These are phyloP conservation scores for Aspergillus asperescens DNA, from an alignment of 495 filamentous ascomycete genomes.

Conservation along the genomic window DNA sequence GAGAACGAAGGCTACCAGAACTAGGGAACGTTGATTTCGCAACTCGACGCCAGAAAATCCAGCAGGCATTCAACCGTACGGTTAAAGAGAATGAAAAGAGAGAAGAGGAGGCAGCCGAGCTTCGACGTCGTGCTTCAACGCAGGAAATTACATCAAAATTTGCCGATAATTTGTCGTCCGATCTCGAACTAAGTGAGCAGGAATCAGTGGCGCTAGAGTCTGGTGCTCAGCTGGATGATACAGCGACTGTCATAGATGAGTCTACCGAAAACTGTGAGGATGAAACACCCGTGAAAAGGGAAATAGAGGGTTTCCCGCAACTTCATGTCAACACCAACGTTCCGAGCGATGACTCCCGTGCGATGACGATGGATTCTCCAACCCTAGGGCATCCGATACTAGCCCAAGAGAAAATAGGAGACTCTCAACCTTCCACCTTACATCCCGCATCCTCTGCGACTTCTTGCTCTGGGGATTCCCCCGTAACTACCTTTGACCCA, in stretches of 20 bases:
- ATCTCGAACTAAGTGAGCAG: constrained; percentile 15
- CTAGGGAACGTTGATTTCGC: constrained; percentile 73
- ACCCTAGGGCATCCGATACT: constrained; percentile 62
- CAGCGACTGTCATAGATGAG: constrained; percentile 29
- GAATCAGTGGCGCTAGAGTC: constrained; percentile 22
- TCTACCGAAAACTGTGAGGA: constrained; percentile 13
- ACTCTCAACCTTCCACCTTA: constrained; percentile 44
- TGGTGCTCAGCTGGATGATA: constrained; percentile 19
- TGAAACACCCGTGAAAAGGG: neutral
- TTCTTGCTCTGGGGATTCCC: constrained; percentile 47
- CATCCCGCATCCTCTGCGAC: constrained; percentile 39
- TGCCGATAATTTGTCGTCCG: constrained; percentile 20
- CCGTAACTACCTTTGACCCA: constrained; percentile 63
- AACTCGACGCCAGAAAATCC: constrained; percentile 67
- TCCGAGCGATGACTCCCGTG: neutral
- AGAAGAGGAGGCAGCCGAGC: constrained; percentile 46
- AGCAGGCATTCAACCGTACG: constrained; percentile 73
- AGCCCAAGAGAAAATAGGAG: constrained; percentile 11
- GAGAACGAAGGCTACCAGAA: constrained; percentile 47
- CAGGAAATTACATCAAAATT: constrained; percentile 29
- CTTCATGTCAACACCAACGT: constrained; percentile 30
- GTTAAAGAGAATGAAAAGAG: constrained; percentile 63
- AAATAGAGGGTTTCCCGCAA: constrained; percentile 18
- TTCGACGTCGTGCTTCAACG: constrained; percentile 35
- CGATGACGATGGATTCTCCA: constrained; percentile 55